Evolutionary conservation across 2,329 filamentous ascomycete species (phyloP).

Genomic region (Epichloe sp.): DNA sequence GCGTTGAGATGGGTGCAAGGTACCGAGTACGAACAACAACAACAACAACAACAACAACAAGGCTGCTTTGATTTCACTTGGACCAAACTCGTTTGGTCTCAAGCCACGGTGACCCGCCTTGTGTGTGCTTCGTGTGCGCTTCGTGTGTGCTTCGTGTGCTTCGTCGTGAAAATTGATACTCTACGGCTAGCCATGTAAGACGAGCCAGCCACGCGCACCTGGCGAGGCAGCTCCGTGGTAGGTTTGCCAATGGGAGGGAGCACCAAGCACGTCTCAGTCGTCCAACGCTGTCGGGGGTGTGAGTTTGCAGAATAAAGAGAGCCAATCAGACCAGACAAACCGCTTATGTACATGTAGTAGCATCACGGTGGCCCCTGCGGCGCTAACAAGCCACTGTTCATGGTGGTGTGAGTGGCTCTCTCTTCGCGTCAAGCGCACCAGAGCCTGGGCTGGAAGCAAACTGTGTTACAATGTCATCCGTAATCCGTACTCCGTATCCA

Average conservation of each 20-base stretch:
- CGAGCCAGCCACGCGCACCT: background rate
- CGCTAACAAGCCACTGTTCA: background rate
- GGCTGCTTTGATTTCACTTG: background rate
- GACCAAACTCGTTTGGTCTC: background rate
- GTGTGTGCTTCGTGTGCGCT: too few relatives aligned
- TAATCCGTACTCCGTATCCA: too few relatives aligned
- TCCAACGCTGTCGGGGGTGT: background rate
- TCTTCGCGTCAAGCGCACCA: slow-evolving; percentile 1
- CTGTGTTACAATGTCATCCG: too few relatives aligned
- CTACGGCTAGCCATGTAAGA: background rate
- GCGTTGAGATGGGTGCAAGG: background rate
- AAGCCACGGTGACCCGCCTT: too few relatives aligned
- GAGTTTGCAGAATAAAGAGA: background rate
- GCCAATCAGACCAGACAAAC: background rate
- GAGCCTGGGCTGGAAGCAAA: background rate
- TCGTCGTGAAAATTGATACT: background rate
- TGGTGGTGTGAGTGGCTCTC: background rate
- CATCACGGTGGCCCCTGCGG: background rate
- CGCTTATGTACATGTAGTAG: background rate
- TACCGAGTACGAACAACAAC: background rate
- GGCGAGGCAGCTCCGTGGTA: too few relatives aligned
- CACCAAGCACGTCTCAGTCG: background rate
- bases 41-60: background rate
- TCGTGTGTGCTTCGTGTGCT: too few relatives aligned
- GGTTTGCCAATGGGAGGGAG: too few relatives aligned